phyloP scores from a whole-genome alignment of 208 protist genomes.

The Trypanosoma mega region DNA sequence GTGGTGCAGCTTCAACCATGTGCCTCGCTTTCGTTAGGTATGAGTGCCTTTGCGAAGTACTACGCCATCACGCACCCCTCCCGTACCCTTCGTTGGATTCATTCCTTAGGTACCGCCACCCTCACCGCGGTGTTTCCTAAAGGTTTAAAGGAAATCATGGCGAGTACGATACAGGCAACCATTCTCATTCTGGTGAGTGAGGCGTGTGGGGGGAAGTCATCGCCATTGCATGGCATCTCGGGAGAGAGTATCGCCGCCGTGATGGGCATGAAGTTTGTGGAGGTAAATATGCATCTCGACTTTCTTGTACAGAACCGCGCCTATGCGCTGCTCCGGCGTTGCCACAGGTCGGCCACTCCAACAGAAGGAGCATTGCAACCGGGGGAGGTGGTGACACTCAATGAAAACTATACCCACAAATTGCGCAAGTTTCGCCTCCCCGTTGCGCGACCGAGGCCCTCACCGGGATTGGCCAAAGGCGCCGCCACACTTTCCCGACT shows the following conservation, averaged over 20 bases:
- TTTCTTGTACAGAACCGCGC: conserved; percentile 26
- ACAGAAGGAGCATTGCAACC: conserved; percentile 22
- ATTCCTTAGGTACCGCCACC: conserved; percentile 51
- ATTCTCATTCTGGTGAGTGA: conserved; percentile 70
- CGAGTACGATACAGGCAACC: conserved; percentile 51
- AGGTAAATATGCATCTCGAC: conserved; percentile 32
- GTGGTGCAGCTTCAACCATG: conserved; percentile 26
- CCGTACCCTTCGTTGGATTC: conserved; percentile 62
- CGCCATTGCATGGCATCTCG: conserved; percentile 4
- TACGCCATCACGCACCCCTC: conserved; percentile 56
- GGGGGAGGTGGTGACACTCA: conserved; percentile 47
- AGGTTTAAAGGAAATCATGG: conserved; percentile 54
- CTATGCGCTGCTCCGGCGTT: conserved; percentile 25
- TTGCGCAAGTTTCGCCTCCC: conserved; percentile 56
- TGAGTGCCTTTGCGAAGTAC: conserved; percentile 47
- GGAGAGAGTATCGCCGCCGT: conserved; percentile 25
- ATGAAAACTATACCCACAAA: conserved; percentile 49
- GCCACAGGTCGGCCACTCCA: neutral
- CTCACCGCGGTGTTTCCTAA: conserved; percentile 50
- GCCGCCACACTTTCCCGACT: neutral
- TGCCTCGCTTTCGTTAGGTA: conserved; percentile 33
- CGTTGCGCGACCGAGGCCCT: conserved; percentile 12
- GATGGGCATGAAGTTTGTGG: conserved; percentile 37
- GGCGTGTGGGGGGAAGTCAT: conserved; percentile 17
- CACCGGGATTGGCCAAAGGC: neutral